Evolutionary conservation across 768 basidiomycete species (phyloP).

Genomic region (Kwoniella sp.): DNA sequence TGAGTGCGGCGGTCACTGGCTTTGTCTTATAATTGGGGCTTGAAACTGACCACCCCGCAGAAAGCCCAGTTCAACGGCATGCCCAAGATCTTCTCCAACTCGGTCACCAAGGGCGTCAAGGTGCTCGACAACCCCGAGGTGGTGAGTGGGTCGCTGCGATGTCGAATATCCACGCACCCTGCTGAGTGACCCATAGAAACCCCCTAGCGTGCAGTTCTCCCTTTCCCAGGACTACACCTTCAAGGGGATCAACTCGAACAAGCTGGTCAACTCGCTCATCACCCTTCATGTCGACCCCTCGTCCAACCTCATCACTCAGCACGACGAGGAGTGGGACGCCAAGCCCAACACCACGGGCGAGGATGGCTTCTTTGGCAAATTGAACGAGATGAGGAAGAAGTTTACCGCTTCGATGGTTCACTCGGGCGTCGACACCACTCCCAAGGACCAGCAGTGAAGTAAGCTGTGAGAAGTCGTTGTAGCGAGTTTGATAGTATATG

Average conservation of each 20-base stretch:
- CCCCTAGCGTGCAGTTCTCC: constrained; percentile 43
- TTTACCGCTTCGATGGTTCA: constrained; percentile 35
- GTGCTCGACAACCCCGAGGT: constrained; percentile 44
- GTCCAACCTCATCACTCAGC: constrained; percentile 39
- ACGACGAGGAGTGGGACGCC: constrained; percentile 46
- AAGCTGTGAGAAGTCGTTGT: neutral
- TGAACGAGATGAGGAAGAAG: constrained; percentile 47
- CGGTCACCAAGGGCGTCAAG: constrained; percentile 30
- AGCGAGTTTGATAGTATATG: neutral
- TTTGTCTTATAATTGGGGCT: neutral
- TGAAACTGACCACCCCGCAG: no score
- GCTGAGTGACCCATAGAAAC: constrained; percentile 25
- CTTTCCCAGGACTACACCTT: constrained; percentile 41
- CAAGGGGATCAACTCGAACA: constrained; percentile 25
- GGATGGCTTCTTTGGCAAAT: constrained; percentile 45
- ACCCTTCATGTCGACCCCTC: constrained; percentile 43
- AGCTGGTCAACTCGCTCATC: constrained; percentile 42
- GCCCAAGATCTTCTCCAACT: constrained; percentile 40
- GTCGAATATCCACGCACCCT: neutral
- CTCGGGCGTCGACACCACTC: constrained; percentile 31
- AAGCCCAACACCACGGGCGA: constrained; percentile 40
- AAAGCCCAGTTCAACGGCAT: constrained; percentile 45
- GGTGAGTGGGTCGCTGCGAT: constrained; percentile 20
- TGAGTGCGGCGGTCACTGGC: no score
- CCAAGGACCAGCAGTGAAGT: constrained; percentile 37